phyloP scores from a whole-genome alignment of 176 grass and related monocot genomes.

The Triticum timopheevii region DNA sequence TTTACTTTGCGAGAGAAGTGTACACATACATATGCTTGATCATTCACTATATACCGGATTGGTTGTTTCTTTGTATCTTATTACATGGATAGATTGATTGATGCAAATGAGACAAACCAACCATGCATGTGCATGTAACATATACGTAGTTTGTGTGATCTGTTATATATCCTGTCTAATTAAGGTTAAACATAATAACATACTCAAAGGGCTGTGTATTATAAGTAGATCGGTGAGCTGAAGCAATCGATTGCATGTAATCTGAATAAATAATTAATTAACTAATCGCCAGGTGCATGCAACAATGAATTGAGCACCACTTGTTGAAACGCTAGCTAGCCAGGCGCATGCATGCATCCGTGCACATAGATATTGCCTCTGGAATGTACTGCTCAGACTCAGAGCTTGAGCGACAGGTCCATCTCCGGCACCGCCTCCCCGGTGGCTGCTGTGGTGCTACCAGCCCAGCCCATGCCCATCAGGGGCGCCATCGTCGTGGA shows the following conservation, averaged over 20 bases:
- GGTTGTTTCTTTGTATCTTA: no score
- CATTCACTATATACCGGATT: no score
- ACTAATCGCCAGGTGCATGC: background rate
- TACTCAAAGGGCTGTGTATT: no score
- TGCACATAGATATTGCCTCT: background rate
- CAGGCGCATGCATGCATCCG: background rate
- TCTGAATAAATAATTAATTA: background rate
- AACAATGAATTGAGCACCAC: background rate
- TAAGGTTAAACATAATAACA: no score
- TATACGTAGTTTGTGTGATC: no score
- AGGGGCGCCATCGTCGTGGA: background rate
- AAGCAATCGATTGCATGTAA: background rate
- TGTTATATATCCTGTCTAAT: no score
- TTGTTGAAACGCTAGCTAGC: background rate
- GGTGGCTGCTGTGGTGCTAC: background rate
- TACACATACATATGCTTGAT: no score
- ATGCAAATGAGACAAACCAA: no score
- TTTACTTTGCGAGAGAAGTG: no score
- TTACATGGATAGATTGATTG: no score
- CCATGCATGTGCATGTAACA: no score
- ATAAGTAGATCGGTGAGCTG: no score
- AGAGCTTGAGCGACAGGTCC: slow-evolving; percentile 57
- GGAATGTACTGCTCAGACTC: slow-evolving; percentile 27
- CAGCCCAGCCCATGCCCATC: background rate
- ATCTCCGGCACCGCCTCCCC: slow-evolving; percentile 36